A percentile compares a stretch with the other conserved stretches of the same genome.
phyloP scores from a whole-genome alignment of 1,284 basidiomycete species.

The Irpex sp. region DNA sequence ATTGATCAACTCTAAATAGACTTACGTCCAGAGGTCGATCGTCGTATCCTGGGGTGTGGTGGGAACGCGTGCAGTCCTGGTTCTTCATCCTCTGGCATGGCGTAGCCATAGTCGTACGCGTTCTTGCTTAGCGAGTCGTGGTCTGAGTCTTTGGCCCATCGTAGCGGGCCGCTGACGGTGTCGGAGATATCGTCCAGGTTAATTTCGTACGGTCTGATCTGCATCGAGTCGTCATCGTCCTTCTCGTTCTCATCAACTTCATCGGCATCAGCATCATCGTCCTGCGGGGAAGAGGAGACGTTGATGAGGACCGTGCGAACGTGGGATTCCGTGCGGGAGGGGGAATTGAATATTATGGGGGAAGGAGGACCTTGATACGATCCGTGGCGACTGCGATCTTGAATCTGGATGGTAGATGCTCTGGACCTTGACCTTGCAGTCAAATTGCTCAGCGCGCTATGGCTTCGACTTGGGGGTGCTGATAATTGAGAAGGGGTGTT shows the following conservation, averaged over 20 bases:
- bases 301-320: constrained; percentile 13
- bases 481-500: background rate
- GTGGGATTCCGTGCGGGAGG: constrained; percentile 12
- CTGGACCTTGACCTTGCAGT: constrained; percentile 10
- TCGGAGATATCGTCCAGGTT: constrained; percentile 16
- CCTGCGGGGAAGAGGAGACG: constrained; percentile 8
- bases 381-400: constrained; percentile 2
- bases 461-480: constrained; percentile 2
- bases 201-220: constrained; percentile 4
- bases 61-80: constrained; percentile 7
- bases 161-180: constrained; percentile 20
- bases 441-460: constrained; percentile 7
- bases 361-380: constrained; percentile 19
- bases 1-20: background rate
- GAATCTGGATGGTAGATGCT: constrained; percentile 9
- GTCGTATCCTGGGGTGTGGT: constrained; percentile 10
- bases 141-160: constrained; percentile 21
- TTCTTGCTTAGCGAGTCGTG: constrained; percentile 21
- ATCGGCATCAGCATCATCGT: constrained; percentile 2
- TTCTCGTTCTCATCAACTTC: constrained; percentile 4
- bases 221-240: constrained; percentile 5
- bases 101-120: constrained; percentile 24
- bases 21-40: constrained; percentile 12
- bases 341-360: constrained; percentile 23
- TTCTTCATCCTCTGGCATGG: constrained; percentile 5